These are phyloP conservation scores for Hydrangea macrophylla DNA, from an alignment of 148 eudicot genomes.

Conservation along the genomic window DNA sequence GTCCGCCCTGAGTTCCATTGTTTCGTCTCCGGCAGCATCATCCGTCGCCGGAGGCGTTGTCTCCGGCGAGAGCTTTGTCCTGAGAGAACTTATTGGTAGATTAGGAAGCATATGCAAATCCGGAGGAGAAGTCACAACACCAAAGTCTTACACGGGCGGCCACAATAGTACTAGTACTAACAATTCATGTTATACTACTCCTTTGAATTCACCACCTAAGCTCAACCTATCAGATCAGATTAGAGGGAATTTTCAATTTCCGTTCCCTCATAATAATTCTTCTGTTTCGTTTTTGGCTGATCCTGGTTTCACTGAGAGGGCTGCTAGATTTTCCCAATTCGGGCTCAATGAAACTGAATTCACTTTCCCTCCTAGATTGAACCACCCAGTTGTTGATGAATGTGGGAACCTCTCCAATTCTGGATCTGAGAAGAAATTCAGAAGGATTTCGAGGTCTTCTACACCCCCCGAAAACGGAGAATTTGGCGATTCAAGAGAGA, in stretches of 20 bases:
- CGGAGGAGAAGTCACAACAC: conserved; percentile 31
- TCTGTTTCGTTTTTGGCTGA: conserved; percentile 32
- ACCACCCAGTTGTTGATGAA: conserved; percentile 19
- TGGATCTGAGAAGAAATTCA: conserved; percentile 20
- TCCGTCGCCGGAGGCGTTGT: not conserved
- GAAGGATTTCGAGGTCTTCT: conserved; percentile 16
- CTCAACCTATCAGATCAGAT: conserved; percentile 38
- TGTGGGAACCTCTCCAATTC: conserved; percentile 22
- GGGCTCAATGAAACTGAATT: conserved; percentile 21
- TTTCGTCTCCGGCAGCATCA: conserved; percentile 62
- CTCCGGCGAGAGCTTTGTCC: conserved; percentile 46
- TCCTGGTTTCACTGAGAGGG: conserved; percentile 69
- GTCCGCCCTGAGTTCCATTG: conserved; percentile 61
- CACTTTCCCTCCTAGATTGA: conserved; percentile 8
- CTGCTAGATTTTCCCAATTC: conserved; percentile 53
- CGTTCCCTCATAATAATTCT: conserved; percentile 9
- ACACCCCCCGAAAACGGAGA: conserved; percentile 28
- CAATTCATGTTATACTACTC: conserved; percentile 73
- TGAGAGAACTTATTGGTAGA: conserved; percentile 74
- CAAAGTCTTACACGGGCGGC: conserved; percentile 24
- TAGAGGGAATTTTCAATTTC: conserved; percentile 18
- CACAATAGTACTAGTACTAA: conserved; percentile 41
- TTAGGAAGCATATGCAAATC: conserved; percentile 73
- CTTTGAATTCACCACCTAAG: conserved; percentile 72
- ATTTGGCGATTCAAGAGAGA: conserved; percentile 59